Base-by-base conservation (phyloP, 306 rosid genomes). In the Rosa lucieae region DNA sequence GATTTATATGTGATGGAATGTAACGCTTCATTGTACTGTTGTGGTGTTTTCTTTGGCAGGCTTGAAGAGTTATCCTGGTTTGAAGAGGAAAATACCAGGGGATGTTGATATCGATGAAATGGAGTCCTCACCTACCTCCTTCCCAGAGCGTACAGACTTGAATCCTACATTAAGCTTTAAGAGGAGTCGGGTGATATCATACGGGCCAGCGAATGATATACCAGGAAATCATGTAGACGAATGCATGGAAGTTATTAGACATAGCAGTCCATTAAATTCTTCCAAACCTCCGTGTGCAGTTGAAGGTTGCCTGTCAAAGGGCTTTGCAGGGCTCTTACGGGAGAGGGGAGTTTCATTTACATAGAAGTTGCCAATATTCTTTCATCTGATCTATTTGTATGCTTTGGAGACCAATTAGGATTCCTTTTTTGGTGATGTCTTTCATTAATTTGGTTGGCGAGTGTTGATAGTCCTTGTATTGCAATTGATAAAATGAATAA, bases 271-370 rank as follows among this genome's bases (percentile, higher is more conserved):
- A 3, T 20, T 89, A 71, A 89, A 89, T 73, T 89, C 95, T 78
- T 84, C 97, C 3, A 87, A 86, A 78, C 85, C 98, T 76, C 89
- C 86, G 10, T 93, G 99, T 84, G 90, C 98, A 21, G 94, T 93
- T 84, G 99, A 93, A 89, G 93, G 97, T 58, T 90, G 89, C 78
- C 81, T 96, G 42, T 88, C 93, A 20, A 84, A 93, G 89, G 99
- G 98, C 42, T 85, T 93, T 80, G 99, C 97, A 5, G 93, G 96
- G 73, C 86, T 96, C 77, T 89, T 96, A 58, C 85, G 82, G 70
- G 89, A 89, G 17, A 89, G 85, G 67, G 85, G 92, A 81, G 77
- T 83, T 88, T 89, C 91, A 73, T 84, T 88, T 76, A 84, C 82
- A 67, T 83, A 85, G 84, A 87, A 18, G 55, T 46, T 53, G 20